These are phyloP conservation scores for Lathyrus oleraceus DNA, from an alignment of 306 rosid genomes.

Conservation along the genomic window DNA sequence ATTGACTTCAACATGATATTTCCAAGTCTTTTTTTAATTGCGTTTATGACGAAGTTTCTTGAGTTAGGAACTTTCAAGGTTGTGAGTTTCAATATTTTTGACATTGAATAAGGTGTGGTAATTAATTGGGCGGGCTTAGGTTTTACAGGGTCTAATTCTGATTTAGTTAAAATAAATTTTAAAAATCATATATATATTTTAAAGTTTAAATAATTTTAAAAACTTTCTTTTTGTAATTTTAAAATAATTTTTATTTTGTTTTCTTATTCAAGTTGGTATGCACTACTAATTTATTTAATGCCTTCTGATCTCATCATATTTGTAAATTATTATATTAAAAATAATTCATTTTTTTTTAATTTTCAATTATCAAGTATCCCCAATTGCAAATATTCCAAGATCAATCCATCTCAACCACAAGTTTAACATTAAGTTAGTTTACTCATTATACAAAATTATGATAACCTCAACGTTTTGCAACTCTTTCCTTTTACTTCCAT, in stretches of 20 bases:
- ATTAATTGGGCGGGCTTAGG: too few relatives aligned
- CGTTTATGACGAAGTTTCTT: neutral
- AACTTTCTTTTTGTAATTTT: too few relatives aligned
- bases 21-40: conserved; percentile 24
- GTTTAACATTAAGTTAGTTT: neutral
- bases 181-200: too few relatives aligned
- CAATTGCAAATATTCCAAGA: neutral
- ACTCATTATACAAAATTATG: neutral
- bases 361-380: neutral
- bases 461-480: neutral
- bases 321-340: neutral
- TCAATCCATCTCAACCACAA: neutral
- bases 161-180: too few relatives aligned
- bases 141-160: too few relatives aligned
- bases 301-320: neutral
- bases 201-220: too few relatives aligned
- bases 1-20: neutral
- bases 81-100: conserved; percentile 21
- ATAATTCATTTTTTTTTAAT: neutral
- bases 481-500: neutral
- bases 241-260: neutral
- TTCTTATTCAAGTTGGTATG: neutral
- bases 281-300: neutral
- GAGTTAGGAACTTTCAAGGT: neutral
- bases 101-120: too few relatives aligned